These are phyloP conservation scores for Cicer cuneatum DNA, from an alignment of 306 rosid species.

Conservation along the genomic window DNA sequence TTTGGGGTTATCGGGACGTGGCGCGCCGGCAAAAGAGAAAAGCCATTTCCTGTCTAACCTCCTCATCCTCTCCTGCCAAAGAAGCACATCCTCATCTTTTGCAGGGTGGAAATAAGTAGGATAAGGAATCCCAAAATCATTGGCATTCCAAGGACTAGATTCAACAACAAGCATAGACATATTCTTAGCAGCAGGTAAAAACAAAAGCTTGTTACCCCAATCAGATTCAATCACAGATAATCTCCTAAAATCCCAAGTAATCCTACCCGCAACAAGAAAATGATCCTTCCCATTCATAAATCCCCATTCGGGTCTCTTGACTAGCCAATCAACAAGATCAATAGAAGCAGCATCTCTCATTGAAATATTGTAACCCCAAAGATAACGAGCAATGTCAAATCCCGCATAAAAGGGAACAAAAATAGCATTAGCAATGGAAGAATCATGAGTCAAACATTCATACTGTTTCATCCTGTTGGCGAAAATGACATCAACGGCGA, in stretches of 20 bases:
- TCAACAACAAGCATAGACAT: constrained; percentile 99
- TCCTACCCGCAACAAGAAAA: constrained; percentile 96
- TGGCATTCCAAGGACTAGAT: constrained; percentile 99
- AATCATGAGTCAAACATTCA: constrained; percentile 78
- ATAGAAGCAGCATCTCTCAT: constrained; percentile 85
- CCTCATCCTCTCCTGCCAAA: constrained; percentile 70
- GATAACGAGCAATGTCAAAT: constrained; percentile 88
- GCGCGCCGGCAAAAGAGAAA: constrained; percentile 96
- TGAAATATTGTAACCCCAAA: constrained; percentile 89
- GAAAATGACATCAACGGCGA: constrained; percentile 90
- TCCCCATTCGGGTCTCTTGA: constrained; percentile 82
- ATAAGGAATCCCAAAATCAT: constrained; percentile 95
- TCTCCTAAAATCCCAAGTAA: constrained; percentile 97
- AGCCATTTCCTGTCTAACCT: constrained; percentile 69
- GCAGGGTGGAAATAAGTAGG: constrained; percentile 98
- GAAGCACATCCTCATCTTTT: constrained; percentile 76
- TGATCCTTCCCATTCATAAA: constrained; percentile 93
- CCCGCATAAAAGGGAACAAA: constrained; percentile 99
- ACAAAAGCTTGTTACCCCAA: constrained; percentile 97
- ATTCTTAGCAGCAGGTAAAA: constrained; percentile 90
- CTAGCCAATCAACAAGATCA: constrained; percentile 82
- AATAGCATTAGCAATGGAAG: constrained; percentile 85
- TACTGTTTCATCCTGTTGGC: constrained; percentile 92
- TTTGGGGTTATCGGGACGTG: constrained; percentile 83
- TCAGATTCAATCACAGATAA: constrained; percentile 66